Percentiles rank a stretch among this genome's conserved stretches.
phyloP scores from a whole-genome alignment of 805 yeast genomes.

The Saturnispora diversa region DNA sequence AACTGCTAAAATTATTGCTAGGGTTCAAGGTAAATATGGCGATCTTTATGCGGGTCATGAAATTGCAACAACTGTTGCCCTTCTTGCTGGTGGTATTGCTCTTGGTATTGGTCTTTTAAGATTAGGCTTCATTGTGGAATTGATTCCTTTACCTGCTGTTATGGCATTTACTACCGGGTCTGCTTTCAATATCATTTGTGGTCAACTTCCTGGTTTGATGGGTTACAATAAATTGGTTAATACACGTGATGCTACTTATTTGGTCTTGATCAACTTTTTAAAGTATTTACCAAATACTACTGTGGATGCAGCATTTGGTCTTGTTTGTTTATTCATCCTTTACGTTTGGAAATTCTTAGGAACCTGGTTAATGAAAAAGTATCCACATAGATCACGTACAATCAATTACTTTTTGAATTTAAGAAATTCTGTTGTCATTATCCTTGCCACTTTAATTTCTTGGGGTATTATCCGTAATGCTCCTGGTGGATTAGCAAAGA shows the following conservation, averaged over 20 bases:
- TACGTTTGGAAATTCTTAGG: slow-evolving; percentile 63
- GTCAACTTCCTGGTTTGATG: slow-evolving; percentile 83
- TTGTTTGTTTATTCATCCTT: slow-evolving; percentile 63
- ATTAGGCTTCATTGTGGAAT: slow-evolving; percentile 81
- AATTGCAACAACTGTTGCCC: slow-evolving; percentile 72
- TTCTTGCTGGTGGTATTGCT: slow-evolving; percentile 81
- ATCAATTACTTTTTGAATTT: slow-evolving; percentile 69
- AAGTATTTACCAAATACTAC: slow-evolving; percentile 62
- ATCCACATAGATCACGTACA: slow-evolving; percentile 43
- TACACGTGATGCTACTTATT: slow-evolving; percentile 64
- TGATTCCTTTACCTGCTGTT: slow-evolving; percentile 86
- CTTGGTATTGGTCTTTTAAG: slow-evolving; percentile 75
- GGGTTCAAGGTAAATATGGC: slow-evolving; percentile 42
- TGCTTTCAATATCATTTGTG: slow-evolving; percentile 71
- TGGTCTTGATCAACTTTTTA: slow-evolving; percentile 61
- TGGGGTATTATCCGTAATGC: slow-evolving; percentile 59
- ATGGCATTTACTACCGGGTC: slow-evolving; percentile 95
- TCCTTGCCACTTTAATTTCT: slow-evolving; percentile 74
- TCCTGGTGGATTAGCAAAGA: slow-evolving; percentile 18
- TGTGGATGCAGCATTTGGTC: slow-evolving; percentile 84
- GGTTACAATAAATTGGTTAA: slow-evolving; percentile 62
- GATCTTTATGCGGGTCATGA: slow-evolving; percentile 47
- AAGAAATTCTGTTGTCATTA: slow-evolving; percentile 74
- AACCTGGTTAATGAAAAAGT: slow-evolving; percentile 52
- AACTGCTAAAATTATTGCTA: slow-evolving; percentile 66